These are phyloP conservation scores for Microbotryum violaceum DNA, from an alignment of 1,284 basidiomycete species.

Conservation along the genomic window DNA sequence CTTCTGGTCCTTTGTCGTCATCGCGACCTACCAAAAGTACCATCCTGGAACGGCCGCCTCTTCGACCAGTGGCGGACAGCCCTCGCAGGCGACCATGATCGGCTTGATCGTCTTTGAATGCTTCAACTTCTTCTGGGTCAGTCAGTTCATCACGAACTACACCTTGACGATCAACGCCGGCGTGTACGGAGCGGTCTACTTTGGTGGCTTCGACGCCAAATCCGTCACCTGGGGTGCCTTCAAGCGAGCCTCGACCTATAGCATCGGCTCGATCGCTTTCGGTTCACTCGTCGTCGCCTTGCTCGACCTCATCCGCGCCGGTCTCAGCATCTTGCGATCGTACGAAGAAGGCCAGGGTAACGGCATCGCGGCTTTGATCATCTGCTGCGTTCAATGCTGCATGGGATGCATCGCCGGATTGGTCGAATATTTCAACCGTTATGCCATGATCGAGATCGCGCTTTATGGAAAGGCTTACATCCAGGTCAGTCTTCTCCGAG, in stretches of 20 bases:
- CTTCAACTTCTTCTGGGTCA: too few relatives aligned
- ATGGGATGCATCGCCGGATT: slow-evolving; percentile 61
- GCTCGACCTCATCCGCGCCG: slow-evolving; percentile 63
- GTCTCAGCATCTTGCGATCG: slow-evolving; percentile 58
- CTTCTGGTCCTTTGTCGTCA: slow-evolving; percentile 50
- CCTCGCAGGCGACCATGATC: slow-evolving; percentile 52
- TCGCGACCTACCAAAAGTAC: slow-evolving; percentile 50
- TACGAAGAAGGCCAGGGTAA: slow-evolving; percentile 66
- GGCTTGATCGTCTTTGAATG: slow-evolving; percentile 63
- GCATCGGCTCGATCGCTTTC: slow-evolving; percentile 81
- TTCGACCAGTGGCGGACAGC: slow-evolving; percentile 44
- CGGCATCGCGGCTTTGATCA: slow-evolving; percentile 63
- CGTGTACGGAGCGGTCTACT: slow-evolving; percentile 26
- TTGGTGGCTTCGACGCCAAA: slow-evolving; percentile 6
- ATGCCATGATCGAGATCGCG: slow-evolving; percentile 71
- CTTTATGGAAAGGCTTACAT: slow-evolving; percentile 77
- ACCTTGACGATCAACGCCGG: slow-evolving; percentile 71
- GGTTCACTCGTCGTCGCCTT: slow-evolving; percentile 82
- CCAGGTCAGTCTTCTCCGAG: neutral
- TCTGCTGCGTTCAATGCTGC: slow-evolving; percentile 73
- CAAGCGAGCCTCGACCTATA: slow-evolving; percentile 70
- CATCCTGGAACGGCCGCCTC: slow-evolving; percentile 26
- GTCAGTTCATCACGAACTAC: slow-evolving; percentile 49
- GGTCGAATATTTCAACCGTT: slow-evolving; percentile 77
- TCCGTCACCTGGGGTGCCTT: slow-evolving; percentile 49